Evolutionary conservation across 1,284 basidiomycete species (phyloP), one percentile per base, ranked within the genome.

Genomic region (Ceratobasidium sp.): DNA sequence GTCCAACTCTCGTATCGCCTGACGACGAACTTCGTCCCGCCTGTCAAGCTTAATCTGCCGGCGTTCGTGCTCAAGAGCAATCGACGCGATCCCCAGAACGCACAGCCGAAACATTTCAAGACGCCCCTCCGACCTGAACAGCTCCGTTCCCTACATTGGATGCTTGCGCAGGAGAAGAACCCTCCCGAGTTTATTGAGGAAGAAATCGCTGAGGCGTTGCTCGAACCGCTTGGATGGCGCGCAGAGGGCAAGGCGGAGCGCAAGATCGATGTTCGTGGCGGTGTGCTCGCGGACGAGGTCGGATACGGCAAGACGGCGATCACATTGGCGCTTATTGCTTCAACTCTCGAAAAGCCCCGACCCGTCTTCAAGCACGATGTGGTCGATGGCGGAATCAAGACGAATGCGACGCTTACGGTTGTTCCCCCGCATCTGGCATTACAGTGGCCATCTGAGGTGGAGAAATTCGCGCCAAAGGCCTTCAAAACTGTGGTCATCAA

Each of bases 271-370:
- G 86, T 98, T 33, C 89, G 94, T 66, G 97, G 96, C 17, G 97
- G 97, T 40, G 96, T 98, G 71, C 90, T 98, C 64, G 97, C 97
- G 9, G 96, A 98, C 82, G 93, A 97, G 84, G 96, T 98, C 80
- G 96, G 97, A 68, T 98, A 98, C 83, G 96, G 96, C 46, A 98
- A 98, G 86, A 98, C 96, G 0, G 96, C 96, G 38, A 98, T 98
- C 81, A 96, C 96, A 0, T 89, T 98, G 26, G 96, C 93, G 12
- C 88, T 98, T 75, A 93, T 97, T 80, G 92, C 94, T 82, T 92
- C 90, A 82, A 88, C 90, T 77, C 86, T 85, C 71, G 88, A 90
- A 81, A 84, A 88, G 52, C 89, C 93, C 44, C 87, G 87, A 77
- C 86, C 88, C 73, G 89, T 92, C 78, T 89, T 92, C 80, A 86